A percentile compares a stretch with the other conserved stretches of the same genome.
These are phyloP conservation scores for Chrysoporthe puriensis DNA, from an alignment of 2,329 filamentous ascomycete genomes.

Conservation along the genomic window DNA sequence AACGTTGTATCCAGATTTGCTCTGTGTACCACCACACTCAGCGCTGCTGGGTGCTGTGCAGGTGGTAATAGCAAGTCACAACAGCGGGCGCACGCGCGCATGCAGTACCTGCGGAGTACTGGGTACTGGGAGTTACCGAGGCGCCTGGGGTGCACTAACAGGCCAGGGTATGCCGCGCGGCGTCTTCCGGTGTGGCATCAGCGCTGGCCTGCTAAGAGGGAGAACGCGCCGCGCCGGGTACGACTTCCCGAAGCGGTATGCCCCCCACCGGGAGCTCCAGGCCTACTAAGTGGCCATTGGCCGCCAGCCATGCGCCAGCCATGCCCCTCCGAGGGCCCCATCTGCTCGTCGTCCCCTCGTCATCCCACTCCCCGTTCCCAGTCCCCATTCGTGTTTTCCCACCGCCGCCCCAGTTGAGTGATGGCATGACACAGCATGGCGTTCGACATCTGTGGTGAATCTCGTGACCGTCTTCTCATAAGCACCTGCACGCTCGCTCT, in stretches of 20 bases:
- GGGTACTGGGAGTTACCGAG: too few species aligned
- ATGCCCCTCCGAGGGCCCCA: too few species aligned
- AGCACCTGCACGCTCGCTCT: too few species aligned
- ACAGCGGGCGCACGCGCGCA: too few species aligned
- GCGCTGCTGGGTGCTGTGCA: too few species aligned
- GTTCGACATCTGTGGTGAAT: slow-evolving; percentile 1
- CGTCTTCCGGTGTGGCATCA: neutral
- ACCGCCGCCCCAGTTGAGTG: too few species aligned
- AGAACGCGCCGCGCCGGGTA: neutral
- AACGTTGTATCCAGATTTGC: slow-evolving; percentile 8
- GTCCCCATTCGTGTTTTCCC: neutral
- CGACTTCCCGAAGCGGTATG: neutral
- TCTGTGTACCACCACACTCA: neutral
- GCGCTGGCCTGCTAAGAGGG: too few species aligned
- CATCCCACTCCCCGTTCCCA: neutral
- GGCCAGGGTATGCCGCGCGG: too few species aligned
- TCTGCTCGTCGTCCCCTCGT: neutral
- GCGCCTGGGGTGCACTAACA: too few species aligned
- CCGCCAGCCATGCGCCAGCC: neutral
- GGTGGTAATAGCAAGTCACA: too few species aligned
- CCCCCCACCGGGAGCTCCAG: too few species aligned
- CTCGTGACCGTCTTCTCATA: slow-evolving; percentile 7
- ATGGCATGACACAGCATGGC: slow-evolving; percentile 4
- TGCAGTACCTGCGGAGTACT: too few species aligned
- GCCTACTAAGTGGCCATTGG: neutral